These are phyloP conservation scores for Malassezia nana DNA, from an alignment of 1,284 basidiomycete species.

Conservation along the genomic window DNA sequence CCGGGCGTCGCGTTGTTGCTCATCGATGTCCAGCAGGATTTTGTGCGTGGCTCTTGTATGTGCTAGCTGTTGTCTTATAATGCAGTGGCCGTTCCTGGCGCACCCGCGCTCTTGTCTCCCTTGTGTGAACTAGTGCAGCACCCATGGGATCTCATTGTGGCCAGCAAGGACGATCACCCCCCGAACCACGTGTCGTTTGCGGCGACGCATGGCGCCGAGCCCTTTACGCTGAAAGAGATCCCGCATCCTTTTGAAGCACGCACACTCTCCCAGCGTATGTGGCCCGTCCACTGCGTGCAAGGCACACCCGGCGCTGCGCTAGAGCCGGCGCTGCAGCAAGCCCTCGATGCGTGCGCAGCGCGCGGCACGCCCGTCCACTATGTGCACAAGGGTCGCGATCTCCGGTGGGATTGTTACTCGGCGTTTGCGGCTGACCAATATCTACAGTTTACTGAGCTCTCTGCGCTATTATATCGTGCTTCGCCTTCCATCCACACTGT, in stretches of 20 bases:
- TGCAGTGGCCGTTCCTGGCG: slow-evolving; percentile 20
- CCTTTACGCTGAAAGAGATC: slow-evolving; percentile 51
- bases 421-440: slow-evolving; percentile 44
- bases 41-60: slow-evolving; percentile 20
- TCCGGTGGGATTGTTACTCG: slow-evolving; percentile 56
- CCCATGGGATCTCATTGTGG: slow-evolving; percentile 15
- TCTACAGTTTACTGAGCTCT: slow-evolving; percentile 18
- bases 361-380: slow-evolving; percentile 9
- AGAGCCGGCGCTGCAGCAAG: slow-evolving; percentile 48
- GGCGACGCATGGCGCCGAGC: slow-evolving; percentile 51
- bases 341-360: slow-evolving; percentile 28
- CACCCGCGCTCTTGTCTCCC: not conserved
- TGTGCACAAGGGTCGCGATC: slow-evolving; percentile 41
- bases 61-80: not conserved
- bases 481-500: slow-evolving; percentile 50
- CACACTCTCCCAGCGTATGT: slow-evolving; percentile 53
- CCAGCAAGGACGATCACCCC: slow-evolving; percentile 53
- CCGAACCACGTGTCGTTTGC: slow-evolving; percentile 59
- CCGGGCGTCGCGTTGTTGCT: slow-evolving; percentile 9
- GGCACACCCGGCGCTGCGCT: slow-evolving; percentile 50
- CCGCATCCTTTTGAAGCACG: slow-evolving; percentile 37
- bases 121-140: slow-evolving; percentile 5
- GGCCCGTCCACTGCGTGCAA: slow-evolving; percentile 58
- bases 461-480: slow-evolving; percentile 1
- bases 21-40: slow-evolving; percentile 19